A percentile compares a stretch with the other conserved stretches of the same genome.
Evolutionary conservation across 805 yeast species (phyloP).

Genomic region (Yamadazyma phyllophila): DNA sequence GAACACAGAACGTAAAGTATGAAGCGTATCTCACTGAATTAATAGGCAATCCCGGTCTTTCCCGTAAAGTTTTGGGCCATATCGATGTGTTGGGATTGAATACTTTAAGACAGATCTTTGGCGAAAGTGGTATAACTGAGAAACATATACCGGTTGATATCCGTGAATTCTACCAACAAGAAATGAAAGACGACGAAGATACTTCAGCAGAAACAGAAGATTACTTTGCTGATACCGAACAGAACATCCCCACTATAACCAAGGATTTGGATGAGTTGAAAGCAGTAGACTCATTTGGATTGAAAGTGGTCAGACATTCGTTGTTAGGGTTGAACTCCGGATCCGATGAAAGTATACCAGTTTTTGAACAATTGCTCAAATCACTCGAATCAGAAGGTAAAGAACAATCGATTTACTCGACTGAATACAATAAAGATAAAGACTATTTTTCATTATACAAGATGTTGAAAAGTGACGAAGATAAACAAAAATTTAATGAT

Average conservation of each 20-base stretch:
- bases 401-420: constrained; percentile 26
- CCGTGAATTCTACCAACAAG: constrained; percentile 27
- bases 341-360: constrained; percentile 16
- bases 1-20: constrained; percentile 12
- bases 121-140: constrained; percentile 20
- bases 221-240: constrained; percentile 30
- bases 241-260: constrained; percentile 38
- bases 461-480: constrained; percentile 44
- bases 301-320: constrained; percentile 76
- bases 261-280: constrained; percentile 55
- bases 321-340: constrained; percentile 42
- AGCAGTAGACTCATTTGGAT: constrained; percentile 74
- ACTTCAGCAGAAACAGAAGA: constrained; percentile 22
- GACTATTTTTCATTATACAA: constrained; percentile 71
- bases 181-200: constrained; percentile 15
- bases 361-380: constrained; percentile 24
- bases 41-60: constrained; percentile 1
- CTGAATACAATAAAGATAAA: constrained; percentile 39
- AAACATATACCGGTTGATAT: constrained; percentile 37
- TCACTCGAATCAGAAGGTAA: constrained; percentile 27
- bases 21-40: constrained; percentile 15
- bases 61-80: constrained; percentile 36
- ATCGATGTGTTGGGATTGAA: constrained; percentile 54
- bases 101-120: constrained; percentile 38
- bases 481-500: constrained; percentile 52